A percentile compares a stretch with the other conserved stretches of the same genome.
These are phyloP conservation scores for Fraxinus platypoda DNA, from an alignment of 305 asterid genomes.

Conservation along the genomic window DNA sequence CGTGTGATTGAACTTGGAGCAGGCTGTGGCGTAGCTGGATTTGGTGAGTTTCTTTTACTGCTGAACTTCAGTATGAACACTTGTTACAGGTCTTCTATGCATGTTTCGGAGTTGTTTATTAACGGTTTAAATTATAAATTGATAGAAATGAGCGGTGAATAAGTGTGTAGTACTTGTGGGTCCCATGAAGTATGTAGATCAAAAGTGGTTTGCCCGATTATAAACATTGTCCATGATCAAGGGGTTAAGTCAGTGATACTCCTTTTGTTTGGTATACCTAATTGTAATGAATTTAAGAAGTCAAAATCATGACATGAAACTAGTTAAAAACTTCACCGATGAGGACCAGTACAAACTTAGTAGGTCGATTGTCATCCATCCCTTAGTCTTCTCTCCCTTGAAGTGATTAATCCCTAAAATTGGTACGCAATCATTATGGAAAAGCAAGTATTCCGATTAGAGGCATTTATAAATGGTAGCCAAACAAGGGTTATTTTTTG, in stretches of 20 bases:
- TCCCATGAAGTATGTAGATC: neutral
- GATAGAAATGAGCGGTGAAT: neutral
- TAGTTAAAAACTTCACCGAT: neutral
- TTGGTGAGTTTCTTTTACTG: constrained; percentile 50
- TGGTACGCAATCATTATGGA: neutral
- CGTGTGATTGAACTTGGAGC: constrained; percentile 97
- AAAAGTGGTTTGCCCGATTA: neutral
- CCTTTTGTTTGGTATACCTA: neutral
- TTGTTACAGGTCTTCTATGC: constrained; percentile 2
- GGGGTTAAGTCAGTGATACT: neutral
- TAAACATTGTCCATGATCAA: neutral
- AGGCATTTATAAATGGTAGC: neutral
- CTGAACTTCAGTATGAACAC: neutral
- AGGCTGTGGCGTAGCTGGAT: constrained; percentile 98
- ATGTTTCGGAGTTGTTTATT: neutral
- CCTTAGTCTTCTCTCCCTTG: neutral
- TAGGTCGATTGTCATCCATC: neutral
- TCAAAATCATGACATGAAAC: neutral
- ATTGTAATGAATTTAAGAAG: neutral
- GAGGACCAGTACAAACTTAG: neutral
- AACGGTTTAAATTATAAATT: neutral
- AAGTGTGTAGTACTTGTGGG: neutral
- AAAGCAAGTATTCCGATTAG: neutral
- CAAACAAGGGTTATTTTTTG: neutral
- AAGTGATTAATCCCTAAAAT: neutral